Evolutionary conservation across 2,329 filamentous ascomycete species (phyloP), one percentile per base, ranked within the genome.

Genomic region (Colletotrichum filicis): DNA sequence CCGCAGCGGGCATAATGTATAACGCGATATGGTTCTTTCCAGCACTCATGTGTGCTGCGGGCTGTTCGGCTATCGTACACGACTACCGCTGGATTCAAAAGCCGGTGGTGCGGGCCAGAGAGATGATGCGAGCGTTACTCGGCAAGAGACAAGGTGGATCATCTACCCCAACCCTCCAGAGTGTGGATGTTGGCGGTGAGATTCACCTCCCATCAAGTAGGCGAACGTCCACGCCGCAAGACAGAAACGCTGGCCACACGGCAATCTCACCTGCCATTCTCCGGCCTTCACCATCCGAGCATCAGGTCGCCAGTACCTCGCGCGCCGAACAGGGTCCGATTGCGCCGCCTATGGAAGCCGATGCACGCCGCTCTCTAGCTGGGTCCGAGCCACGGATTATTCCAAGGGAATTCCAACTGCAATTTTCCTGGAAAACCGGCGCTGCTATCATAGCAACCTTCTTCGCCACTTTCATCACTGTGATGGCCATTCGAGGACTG

Each of bases 1-100:
- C 85, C 0, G 85, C 87, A 9, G 92, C 91, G 0, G 93, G 92
- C 0, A 82, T 95, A 75, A 85, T 93, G 61, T 94, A 94, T 76
- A 94, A 91, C 62, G 89, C 92, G 0, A 81, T 95, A 0, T 95
- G 93, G 93, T 95, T 93, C 75, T 95, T 94, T 58, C 93, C 93
- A 0, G 77, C 90, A 0, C 78, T 95, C 5, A 91, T 94, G 81
- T 76, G 88, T 0, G 75, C 85, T 1, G 89, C 87, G 0, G 92
- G 92, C 0, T 12, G 86, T 1, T 79, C 81, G 0, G 88, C 90
- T 0, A 79, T 90, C 0, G 66, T 88, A 0, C 91, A 89, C 84
- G 92, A 94, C 79, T 83, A 82, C 56, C 83, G 85, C 55, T 87
- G 87, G 82, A 76, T 88, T 7, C 85, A 87, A n/a, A 78, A 82